Evolutionary conservation across 2,329 filamentous ascomycete genomes (phyloP).

Genomic region (Gremmenia infestans): DNA sequence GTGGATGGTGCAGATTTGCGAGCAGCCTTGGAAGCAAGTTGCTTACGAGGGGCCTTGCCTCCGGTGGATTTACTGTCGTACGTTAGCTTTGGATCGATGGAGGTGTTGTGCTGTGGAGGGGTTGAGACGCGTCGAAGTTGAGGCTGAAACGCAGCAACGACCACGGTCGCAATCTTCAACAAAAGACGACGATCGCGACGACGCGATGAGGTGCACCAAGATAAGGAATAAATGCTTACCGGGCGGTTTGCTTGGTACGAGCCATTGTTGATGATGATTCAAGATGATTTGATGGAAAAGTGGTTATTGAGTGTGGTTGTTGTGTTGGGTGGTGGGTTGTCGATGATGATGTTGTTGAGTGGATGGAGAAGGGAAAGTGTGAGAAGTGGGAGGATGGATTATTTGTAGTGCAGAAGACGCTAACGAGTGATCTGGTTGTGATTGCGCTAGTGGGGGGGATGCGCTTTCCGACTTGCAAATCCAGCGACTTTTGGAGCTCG

Average conservation of each 20-base stretch:
- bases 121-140: constrained; percentile 12
- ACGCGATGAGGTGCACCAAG: constrained; percentile 6
- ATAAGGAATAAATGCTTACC: constrained; percentile 43
- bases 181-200: constrained; percentile 24
- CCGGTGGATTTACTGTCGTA: constrained; percentile 62
- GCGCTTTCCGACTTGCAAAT: constrained; percentile 5
- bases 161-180: constrained; percentile 25
- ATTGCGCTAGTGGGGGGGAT: constrained; percentile 21
- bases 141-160: constrained; percentile 11
- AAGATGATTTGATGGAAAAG: constrained; percentile 8
- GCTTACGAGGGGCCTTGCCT: constrained; percentile 83
- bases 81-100: constrained; percentile 23
- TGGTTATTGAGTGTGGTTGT: constrained; percentile 6
- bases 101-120: constrained; percentile 5
- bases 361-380: constrained; percentile 26
- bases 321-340: constrained; percentile 18
- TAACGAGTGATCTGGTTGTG: constrained; percentile 16
- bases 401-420: constrained; percentile 28
- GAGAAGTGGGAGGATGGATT: constrained; percentile 28
- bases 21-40: constrained; percentile 95
- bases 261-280: constrained; percentile 32
- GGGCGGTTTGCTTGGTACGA: constrained; percentile 45
- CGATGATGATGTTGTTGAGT: constrained; percentile 27
- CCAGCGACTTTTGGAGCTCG: neutral
- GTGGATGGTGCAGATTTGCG: constrained; percentile 97